A percentile compares a stretch with the other conserved stretches of the same genome.
Evolutionary conservation across 139 green algal species (phyloP).

Genomic region (Tetraselmis striata): DNA sequence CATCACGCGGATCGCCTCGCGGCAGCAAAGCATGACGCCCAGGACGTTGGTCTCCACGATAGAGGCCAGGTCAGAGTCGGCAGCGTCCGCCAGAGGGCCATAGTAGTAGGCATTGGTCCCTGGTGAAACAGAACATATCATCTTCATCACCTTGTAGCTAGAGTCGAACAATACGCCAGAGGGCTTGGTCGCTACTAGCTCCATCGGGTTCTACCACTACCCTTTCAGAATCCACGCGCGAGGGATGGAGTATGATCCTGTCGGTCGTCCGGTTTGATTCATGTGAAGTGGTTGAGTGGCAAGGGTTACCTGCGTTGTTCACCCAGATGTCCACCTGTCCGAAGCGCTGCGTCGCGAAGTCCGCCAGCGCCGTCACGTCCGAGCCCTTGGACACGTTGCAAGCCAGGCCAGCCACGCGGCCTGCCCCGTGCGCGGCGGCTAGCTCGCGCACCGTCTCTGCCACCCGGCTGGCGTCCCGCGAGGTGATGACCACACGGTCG

Average conservation of each 20-base stretch:
- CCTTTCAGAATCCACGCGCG: too few species aligned
- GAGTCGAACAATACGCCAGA: not conserved
- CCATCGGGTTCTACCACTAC: too few species aligned
- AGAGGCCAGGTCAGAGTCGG: conserved; percentile 56
- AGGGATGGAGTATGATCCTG: not conserved
- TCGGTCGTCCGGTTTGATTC: not conserved
- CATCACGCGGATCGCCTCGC: conserved; percentile 86
- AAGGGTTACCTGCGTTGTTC: not conserved
- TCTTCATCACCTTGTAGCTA: conserved; percentile 64
- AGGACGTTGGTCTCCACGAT: conserved; percentile 91
- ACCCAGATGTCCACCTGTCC: conserved; percentile 57
- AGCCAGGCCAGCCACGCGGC: conserved; percentile 30
- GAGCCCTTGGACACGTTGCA: conserved; percentile 53
- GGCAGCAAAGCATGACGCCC: conserved; percentile 82
- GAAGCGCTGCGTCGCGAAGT: conserved; percentile 45
- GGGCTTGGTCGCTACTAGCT: too few species aligned
- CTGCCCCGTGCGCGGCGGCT: not conserved
- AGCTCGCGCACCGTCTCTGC: not conserved
- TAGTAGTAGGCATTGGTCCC: conserved; percentile 88
- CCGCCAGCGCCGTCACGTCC: conserved; percentile 57
- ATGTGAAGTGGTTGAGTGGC: not conserved
- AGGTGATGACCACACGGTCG: conserved; percentile 1
- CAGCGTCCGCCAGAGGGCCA: conserved; percentile 51
- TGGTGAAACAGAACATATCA: too few species aligned
- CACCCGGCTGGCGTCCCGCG: conserved; percentile 1